Evolutionary conservation across 2,329 filamentous ascomycete genomes (phyloP), one percentile per base, ranked within the genome.

Genomic region (Albifimbria verrucaria): DNA sequence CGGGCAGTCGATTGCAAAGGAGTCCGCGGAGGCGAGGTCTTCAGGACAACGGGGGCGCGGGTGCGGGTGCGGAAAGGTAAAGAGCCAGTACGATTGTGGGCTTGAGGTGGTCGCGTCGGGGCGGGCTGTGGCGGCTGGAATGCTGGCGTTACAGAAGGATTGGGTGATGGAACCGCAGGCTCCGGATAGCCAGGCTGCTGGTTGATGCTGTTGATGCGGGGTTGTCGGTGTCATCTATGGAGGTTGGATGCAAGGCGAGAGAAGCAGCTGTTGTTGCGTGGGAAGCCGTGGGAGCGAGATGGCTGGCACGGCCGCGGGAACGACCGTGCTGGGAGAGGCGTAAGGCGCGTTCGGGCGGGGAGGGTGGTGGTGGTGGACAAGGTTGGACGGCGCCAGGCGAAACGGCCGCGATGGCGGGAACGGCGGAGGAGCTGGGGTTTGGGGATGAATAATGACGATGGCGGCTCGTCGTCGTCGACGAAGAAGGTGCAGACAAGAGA

Each of bases 251-350:
- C 54, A 59, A 52, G 44, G 59, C 52, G 50, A 59, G 54, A 55
- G 59, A 56, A 50, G 56, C 48, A 53, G 58, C 51, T 57, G 60
- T 58, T 64, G 67, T 66, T 65, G 71, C 67, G 72, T 73, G 68
- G 59, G 77, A 71, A 78, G 75, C 76, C 77, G 77, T 79, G 69
- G 75, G 72, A 70, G 70, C 65, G 65, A 70, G 59, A 60, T 58
- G 59, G 64, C 60, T 61, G 66, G 68, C 72, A 72, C 74, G 69
- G 69, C 74, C 73, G 76, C 68, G 66, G 68, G 63, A 63, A 77
- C 71, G 75, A 76, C 74, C 70, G 72, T 74, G 72, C 65, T 64
- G 39, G 18, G 24, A 49, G 25, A 56, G 23, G 52, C 54, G 32
- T 50, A 54, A 44, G 39, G 12, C 42, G 41, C 39, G 18, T 17